Conservation (phyloP, 1,139 yeast genomes). For the Blastobotrys illinoisensis region DNA sequence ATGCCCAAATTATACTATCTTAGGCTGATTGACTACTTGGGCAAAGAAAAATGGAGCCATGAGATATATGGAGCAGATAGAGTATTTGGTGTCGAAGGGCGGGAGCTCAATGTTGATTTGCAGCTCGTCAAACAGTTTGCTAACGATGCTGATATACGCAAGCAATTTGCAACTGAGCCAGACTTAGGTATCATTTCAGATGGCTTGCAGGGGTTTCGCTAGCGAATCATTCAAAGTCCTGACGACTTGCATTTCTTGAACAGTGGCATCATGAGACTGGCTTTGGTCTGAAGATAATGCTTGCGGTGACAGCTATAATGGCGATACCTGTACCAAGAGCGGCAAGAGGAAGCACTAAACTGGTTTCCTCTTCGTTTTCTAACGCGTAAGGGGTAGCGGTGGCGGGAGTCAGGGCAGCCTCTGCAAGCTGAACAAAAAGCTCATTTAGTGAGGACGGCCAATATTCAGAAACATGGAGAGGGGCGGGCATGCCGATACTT, state of each 20-base stretch:
- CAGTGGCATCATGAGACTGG: background rate
- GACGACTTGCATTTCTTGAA: too few relatives aligned
- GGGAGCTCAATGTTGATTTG: background rate
- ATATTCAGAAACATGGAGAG: conserved; percentile 78
- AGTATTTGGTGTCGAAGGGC: background rate
- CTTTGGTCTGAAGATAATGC: conserved; percentile 5
- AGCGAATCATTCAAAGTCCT: too few relatives aligned
- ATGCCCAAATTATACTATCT: background rate
- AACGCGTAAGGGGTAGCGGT: conserved; percentile 77
- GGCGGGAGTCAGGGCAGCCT: conserved; percentile 78
- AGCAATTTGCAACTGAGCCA: background rate
- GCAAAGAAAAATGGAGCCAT: background rate
- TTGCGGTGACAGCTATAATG: conserved; percentile 9
- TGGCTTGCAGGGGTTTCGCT: background rate
- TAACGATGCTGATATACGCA: background rate
- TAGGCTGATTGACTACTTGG: background rate
- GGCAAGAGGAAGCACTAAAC: conserved; percentile 40
- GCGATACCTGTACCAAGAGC: conserved; percentile 18
- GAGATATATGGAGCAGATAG: background rate
- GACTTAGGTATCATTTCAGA: background rate
- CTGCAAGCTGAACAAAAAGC: conserved; percentile 78
- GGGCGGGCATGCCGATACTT: conserved; percentile 61
- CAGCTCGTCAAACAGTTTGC: background rate
- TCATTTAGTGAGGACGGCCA: conserved; percentile 89
- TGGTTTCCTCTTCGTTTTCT: conserved; percentile 52